Base-by-base conservation (phyloP, 2,329 filamentous ascomycete genomes). In the Fusarium sp. region DNA sequence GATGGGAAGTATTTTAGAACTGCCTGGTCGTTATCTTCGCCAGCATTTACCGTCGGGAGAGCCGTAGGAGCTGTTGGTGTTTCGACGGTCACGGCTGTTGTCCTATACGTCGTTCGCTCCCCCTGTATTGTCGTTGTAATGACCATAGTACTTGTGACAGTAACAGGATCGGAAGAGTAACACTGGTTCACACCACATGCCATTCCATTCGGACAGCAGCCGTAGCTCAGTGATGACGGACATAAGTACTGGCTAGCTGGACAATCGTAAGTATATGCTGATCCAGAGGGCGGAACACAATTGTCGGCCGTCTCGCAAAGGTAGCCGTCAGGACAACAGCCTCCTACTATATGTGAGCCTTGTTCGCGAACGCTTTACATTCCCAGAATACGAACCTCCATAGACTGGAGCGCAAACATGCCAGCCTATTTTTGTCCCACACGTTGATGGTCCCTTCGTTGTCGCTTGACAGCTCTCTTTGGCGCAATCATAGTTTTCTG, bases 201-300 rank as follows among this genome's bases (percentile, higher is more conserved):
- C 82, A 87, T 84, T 9, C 85, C 85, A 52, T 79, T 84, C 6
- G 79, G 79, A 75, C 89, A 91, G 71, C 89, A 90, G 1, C 88
- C 89, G 65, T 84, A 87, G 58, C 85, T 85, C 8, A 87, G 72
- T 3, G 86, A 87, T 10, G 85, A 75, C 4, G 89, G 85, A 65
- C 89, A 90, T 8, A 85, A 80, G 62, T 83, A 86, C 52, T 84
- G 87, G 66, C 80, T 83, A 5, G 81, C 71, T 11, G 83, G 83
- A 59, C 89, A 90, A 22, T 78, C 81, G 62, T 81, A 78, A 13
- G 81, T 82, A 36, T 79, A 80, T 2, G 84, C 77, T 10, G 80
- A 78, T 15, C 86, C 87, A 17, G 82, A 80, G 4, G 87, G 85
- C 0, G 85, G 80, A 6, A 80, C 77, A 70, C 89, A 90, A 7